Conservation (phyloP, 192 early-diverging fungal genomes). For the Linnemannia elongata region DNA sequence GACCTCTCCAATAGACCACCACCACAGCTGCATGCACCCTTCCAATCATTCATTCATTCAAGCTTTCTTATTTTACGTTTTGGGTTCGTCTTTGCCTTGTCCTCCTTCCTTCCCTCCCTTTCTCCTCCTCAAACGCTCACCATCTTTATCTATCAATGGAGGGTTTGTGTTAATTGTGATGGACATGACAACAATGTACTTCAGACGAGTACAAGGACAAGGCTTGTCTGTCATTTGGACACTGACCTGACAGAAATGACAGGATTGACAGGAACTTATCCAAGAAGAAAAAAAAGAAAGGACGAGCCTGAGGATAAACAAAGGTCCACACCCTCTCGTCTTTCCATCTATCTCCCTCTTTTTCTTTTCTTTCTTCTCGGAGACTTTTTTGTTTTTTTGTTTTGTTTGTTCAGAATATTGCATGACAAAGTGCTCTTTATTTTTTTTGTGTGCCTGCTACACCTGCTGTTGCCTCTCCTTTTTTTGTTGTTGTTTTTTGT, state of each 20-base stretch:
- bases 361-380: background rate
- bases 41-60: background rate
- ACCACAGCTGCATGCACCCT: too few relatives aligned
- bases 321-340: background rate
- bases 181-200: background rate
- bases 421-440: background rate
- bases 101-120: background rate
- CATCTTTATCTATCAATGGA: background rate
- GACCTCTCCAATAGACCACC: background rate
- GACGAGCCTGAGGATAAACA: background rate
- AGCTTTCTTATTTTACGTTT: background rate
- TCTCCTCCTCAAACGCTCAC: background rate
- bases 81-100: background rate
- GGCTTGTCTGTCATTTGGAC: too few relatives aligned
- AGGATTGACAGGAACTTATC: too few relatives aligned
- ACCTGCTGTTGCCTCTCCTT: background rate
- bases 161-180: background rate
- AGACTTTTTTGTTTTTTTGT: conserved; percentile 14
- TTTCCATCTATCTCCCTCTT: background rate
- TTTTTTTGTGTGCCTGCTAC: background rate
- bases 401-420: background rate
- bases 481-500: background rate
- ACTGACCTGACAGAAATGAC: too few relatives aligned
- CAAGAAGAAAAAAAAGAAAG: background rate
- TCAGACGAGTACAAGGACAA: background rate